Evolutionary conservation across 345 rosid genomes (phyloP), one percentile per base, ranked within the genome.

Genomic region (Populus simonii): DNA sequence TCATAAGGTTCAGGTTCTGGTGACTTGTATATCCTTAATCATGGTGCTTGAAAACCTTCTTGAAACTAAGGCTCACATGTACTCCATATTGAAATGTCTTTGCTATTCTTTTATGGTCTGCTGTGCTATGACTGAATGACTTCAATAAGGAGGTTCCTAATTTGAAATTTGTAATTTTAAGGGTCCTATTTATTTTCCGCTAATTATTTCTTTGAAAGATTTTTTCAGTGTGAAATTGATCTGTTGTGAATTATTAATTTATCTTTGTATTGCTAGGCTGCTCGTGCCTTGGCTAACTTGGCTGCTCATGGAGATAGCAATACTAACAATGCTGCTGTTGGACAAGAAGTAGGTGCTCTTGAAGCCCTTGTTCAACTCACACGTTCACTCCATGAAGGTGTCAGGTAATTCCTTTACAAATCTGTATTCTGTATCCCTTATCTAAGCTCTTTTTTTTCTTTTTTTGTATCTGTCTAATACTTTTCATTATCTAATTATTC

Each of bases 251-350:
- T 73, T 69, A 31, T 9, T 59, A 59, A 59, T 59, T 2, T 59
- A 23, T 59, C 27, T 10, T 59, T 2, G 5, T n/a, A 10, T 23
- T 59, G 29, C 22, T 69, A 84, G 86, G 84, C 84, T 68, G 84
- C 84, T 41, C 84, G 82, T 72, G 86, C 86, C 2, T 74, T 85
- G 73, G 83, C 83, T 71, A 85, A 85, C 70, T 73, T 83, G 86
- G 88, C 84, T 71, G 81, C 88, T 67, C 88, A 83, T 70, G 88
- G 88, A 66, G 86, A 85, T 71, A 83, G 65, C 70, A 80, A 85
- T 51, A 51, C 6, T 75, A 80, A 76, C 74, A 83, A 85, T 77
- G 77, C 84, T 67, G 83, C 80, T 33, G 80, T 83, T 76, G 84
- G 88, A 18, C 79, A 73, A 71, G 86, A 85, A 81, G 75, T 76